These are phyloP conservation scores for Dichotomopilus funicola DNA, from an alignment of 2,329 filamentous ascomycete species.

Conservation along the genomic window DNA sequence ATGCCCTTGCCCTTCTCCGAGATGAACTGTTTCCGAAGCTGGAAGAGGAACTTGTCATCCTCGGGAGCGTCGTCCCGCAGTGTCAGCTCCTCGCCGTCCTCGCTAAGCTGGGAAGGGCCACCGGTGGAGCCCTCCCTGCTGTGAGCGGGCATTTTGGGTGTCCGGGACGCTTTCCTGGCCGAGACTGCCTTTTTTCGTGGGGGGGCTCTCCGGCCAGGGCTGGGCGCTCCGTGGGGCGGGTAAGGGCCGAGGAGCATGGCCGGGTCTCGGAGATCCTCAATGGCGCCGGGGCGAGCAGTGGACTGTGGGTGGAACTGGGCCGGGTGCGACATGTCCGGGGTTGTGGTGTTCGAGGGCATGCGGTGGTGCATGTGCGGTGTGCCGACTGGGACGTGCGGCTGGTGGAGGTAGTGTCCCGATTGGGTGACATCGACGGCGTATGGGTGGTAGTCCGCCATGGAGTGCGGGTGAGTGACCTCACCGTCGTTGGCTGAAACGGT, in stretches of 20 bases:
- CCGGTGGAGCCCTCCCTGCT: conserved; percentile 7
- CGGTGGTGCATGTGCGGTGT: conserved; percentile 21
- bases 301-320: conserved; percentile 18
- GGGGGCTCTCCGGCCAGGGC: conserved; percentile 14
- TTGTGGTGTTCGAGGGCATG: conserved; percentile 17
- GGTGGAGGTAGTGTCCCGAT: conserved; percentile 7
- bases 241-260: conserved; percentile 16
- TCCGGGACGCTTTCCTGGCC: conserved; percentile 15
- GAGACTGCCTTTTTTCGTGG: conserved; percentile 19
- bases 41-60: conserved; percentile 44
- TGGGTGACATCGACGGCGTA: conserved; percentile 17
- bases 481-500: conserved; percentile 30
- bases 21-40: conserved; percentile 40
- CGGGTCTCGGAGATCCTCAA: conserved; percentile 24
- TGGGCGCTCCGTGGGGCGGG: conserved; percentile 13
- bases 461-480: conserved; percentile 25
- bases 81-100: conserved; percentile 24
- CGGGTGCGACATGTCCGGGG: conserved; percentile 21
- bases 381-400: conserved; percentile 12
- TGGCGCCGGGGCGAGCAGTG: conserved; percentile 14
- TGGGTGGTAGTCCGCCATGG: conserved; percentile 23
- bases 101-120: conserved; percentile 9
- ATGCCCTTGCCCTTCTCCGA: conserved; percentile 49
- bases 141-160: conserved; percentile 16
- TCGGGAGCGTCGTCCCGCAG: conserved; percentile 41